A percentile compares a stretch with the other conserved stretches of the same genome.
Conservation (phyloP, 352 stramenopile species). For the Pythium aristosporum region DNA sequence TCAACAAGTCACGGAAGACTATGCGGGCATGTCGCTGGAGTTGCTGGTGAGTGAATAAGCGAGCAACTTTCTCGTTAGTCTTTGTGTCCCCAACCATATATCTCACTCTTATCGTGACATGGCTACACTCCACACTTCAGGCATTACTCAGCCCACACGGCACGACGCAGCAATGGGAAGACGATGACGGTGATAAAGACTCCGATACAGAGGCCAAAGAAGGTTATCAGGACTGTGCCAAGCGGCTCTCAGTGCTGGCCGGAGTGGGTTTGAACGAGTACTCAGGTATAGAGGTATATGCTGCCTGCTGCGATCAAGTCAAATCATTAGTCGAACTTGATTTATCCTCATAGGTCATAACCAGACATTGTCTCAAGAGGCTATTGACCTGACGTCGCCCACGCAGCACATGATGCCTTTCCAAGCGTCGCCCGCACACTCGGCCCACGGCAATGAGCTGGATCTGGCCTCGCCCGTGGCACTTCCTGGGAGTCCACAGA, state of each 20-base stretch:
- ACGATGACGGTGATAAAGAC: constrained; percentile 12
- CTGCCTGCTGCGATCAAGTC: neutral
- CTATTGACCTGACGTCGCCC: constrained; percentile 41
- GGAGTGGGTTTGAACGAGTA: constrained; percentile 6
- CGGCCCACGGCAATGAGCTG: constrained; percentile 45
- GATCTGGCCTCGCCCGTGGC: constrained; percentile 66
- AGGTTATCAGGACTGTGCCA: constrained; percentile 13
- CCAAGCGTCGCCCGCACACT: constrained; percentile 33
- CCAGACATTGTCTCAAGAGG: neutral
- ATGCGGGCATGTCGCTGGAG: constrained; percentile 49
- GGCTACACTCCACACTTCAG: constrained; percentile 29
- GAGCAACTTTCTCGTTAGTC: neutral
- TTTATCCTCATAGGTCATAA: neutral
- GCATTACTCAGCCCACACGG: constrained; percentile 74
- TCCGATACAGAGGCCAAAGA: constrained; percentile 3
- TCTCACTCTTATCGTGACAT: neutral
- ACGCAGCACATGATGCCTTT: constrained; percentile 41
- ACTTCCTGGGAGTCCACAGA: constrained; percentile 45
- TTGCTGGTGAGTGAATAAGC: constrained; percentile 35
- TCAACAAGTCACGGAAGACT: constrained; percentile 9
- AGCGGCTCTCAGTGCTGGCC: constrained; percentile 10
- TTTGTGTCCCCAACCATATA: neutral
- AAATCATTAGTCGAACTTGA: neutral
- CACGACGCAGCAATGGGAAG: constrained; percentile 50
- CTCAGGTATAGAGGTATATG: neutral